phyloP scores from a whole-genome alignment of 768 basidiomycete species.

The Dioszegia crocea region DNA sequence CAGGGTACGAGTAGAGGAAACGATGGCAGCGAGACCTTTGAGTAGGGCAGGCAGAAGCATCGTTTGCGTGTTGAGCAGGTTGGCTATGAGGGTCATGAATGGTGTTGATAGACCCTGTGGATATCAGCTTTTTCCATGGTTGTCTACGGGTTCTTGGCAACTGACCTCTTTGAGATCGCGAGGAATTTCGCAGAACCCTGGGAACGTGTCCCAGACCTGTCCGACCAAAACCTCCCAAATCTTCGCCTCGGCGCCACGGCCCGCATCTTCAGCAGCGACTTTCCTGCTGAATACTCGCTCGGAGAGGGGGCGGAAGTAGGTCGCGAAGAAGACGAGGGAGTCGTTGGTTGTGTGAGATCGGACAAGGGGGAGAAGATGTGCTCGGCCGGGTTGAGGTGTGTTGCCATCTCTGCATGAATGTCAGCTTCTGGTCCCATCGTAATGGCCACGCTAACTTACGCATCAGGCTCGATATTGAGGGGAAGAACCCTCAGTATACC shows the following conservation, averaged over 20 bases:
- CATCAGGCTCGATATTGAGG: slow-evolving; percentile 75
- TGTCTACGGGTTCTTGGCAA: slow-evolving; percentile 3
- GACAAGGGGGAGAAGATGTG: slow-evolving; percentile 85
- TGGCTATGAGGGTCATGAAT: slow-evolving; percentile 86
- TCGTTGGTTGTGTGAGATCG: slow-evolving; percentile 67
- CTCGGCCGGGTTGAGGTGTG: slow-evolving; percentile 73
- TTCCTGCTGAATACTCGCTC: slow-evolving; percentile 88
- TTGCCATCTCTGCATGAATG: slow-evolving; percentile 29
- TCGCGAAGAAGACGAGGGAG: slow-evolving; percentile 75
- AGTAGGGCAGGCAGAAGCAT: slow-evolving; percentile 77
- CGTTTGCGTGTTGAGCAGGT: slow-evolving; percentile 84
- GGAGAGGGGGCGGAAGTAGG: slow-evolving; percentile 87
- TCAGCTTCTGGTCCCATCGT: too few relatives aligned
- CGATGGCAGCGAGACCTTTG: slow-evolving; percentile 70
- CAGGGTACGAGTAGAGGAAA: slow-evolving; percentile 70
- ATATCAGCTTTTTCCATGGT: background rate
- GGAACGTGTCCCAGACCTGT: slow-evolving; percentile 88
- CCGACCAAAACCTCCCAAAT: slow-evolving; percentile 90
- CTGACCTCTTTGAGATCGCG: slow-evolving; percentile 68
- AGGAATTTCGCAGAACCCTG: slow-evolving; percentile 81
- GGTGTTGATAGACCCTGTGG: slow-evolving; percentile 71
- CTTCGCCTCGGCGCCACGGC: slow-evolving; percentile 70
- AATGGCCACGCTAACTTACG: slow-evolving; percentile 59
- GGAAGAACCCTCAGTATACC: slow-evolving; percentile 70
- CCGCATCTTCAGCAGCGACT: slow-evolving; percentile 66